phyloP scores from a whole-genome alignment of 495 filamentous ascomycete species.

The Neurospora sp. region DNA sequence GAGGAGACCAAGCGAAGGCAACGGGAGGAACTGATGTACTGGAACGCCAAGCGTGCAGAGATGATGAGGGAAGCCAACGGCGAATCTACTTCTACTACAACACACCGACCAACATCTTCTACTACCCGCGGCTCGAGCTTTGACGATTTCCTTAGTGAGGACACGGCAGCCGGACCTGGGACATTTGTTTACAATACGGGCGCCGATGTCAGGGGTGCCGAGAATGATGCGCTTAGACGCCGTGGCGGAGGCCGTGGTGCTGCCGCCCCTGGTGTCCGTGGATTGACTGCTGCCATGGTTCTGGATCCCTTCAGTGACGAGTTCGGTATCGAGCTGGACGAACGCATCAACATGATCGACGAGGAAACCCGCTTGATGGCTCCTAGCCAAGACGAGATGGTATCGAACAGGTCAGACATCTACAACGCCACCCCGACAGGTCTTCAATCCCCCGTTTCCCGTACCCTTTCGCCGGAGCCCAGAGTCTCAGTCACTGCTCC shows the following conservation, averaged over 20 bases:
- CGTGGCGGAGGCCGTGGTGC: slow-evolving; percentile 16
- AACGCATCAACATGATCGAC: slow-evolving; percentile 18
- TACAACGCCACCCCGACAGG: slow-evolving; percentile 39
- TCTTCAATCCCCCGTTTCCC: slow-evolving; percentile 8
- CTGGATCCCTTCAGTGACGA: slow-evolving; percentile 54
- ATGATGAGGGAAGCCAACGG: slow-evolving; percentile 23
- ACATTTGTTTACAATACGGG: slow-evolving; percentile 44
- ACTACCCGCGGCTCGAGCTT: slow-evolving; percentile 29
- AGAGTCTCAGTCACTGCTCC: slow-evolving; percentile 5
- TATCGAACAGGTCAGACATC: slow-evolving; percentile 32
- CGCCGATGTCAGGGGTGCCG: slow-evolving; percentile 19
- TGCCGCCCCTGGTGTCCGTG: slow-evolving; percentile 28
- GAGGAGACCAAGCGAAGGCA: slow-evolving; percentile 56
- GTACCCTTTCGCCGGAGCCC: slow-evolving; percentile 13
- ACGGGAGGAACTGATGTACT: slow-evolving; percentile 65
- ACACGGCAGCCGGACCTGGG: slow-evolving; percentile 33
- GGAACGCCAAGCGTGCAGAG: slow-evolving; percentile 40
- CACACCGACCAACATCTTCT: neutral
- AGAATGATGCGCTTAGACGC: slow-evolving; percentile 35
- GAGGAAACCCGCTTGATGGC: slow-evolving; percentile 22
- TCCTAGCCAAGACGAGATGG: slow-evolving; percentile 34
- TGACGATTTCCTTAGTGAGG: slow-evolving; percentile 43
- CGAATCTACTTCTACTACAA: slow-evolving; percentile 1
- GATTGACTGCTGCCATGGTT: slow-evolving; percentile 41
- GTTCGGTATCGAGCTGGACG: slow-evolving; percentile 39